Evolutionary conservation across 1,284 basidiomycete genomes (phyloP), one percentile per base, ranked within the genome.

Genomic region (Leccinum subrobustum): DNA sequence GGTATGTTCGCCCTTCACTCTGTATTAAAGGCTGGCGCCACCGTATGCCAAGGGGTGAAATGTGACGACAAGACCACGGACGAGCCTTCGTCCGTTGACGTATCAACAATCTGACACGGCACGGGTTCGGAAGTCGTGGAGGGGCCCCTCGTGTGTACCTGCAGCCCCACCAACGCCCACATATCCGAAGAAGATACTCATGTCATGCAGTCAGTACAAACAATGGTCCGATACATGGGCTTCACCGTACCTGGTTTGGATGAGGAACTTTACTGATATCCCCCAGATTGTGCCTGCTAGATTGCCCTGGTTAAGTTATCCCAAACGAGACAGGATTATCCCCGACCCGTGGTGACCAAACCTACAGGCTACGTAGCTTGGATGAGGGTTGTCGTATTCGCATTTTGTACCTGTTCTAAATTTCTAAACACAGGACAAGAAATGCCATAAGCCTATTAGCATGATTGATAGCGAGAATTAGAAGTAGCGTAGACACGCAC

Each of bases 231-330:
- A 59, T 48, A 33, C 60, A 59, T 60, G 44, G 54, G 57, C 52
- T 37, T 27, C 50, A 31, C 52, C 18, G 60, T 66, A 60, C 69
- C 69, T 68, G 54, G 44, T 29, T 31, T 58, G 16, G 23, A 54
- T 31, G 58, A 44, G 50, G 54, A 61, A 59, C 18, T 54, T 51
- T 1, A 54, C 58, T 16, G 52, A 52, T 56, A 35, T 20, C 56
- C 54, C 52, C 7, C 20, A 25, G 60, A 54, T 61, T 20, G 60
- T 72, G 51, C 68, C 64, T 69, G 56, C 52, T 44, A 11, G 20
- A n/a, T 55, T 16, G 39, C 20, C 59, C 65, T 69, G 42, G 39
- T 53, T 1, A 6, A 54, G 31, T 47, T 54, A 12, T 54, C 54
- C 52, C 31, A 52, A 58, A 60, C 6, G 14, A 52, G 55, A 52